Evolutionary conservation across 169 alveolate species (phyloP), one percentile per base, ranked within the genome.

Genomic region (Plasmodium chabaudi): DNA sequence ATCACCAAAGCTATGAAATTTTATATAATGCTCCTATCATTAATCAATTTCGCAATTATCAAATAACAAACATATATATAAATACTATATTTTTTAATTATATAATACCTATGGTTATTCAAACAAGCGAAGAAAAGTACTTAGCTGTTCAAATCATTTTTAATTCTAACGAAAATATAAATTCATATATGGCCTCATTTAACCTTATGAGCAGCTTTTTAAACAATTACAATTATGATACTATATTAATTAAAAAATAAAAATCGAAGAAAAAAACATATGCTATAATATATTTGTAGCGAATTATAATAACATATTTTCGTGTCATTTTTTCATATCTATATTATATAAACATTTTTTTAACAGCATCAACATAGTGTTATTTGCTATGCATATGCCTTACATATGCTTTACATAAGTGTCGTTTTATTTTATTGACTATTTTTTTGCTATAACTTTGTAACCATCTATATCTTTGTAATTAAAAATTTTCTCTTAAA

Each of bases 11-110:
- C 13, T 79, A 79, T 67, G 71, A 64, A 5, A 65, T 79, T 10
- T 0, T 79, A 5, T 27, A 27, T 47, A 79, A 79, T 55, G 27
- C 17, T 9, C 59, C 44, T 59, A 55, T 79, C 6, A 55, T 79
- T 39, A 55, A 79, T 60, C 25, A 64, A 15, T 53, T 79, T 15
- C 25, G 25, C 51, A 64, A 46, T 44, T 12, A 51, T 39, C 64
- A 64, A 55, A 79, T 79, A 55, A 63, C 9, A 27, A 65, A 55
- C 42, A 49, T 79, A 9, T 60, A 67, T 46, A 27, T 67, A 70
- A 79, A 79, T 67, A 70, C 56, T 9, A 69, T 82, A 5, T 79
- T 79, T 65, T 79, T 79, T 79, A 79, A 79, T 71, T 79, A 79
- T 60, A 67, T 65, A 17, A 79, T 79, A 51, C 89, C 89, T 7